Evolutionary conservation across 768 basidiomycete species (phyloP), one percentile per base, ranked within the genome.

Genomic region (Panaeolus papilionaceus): DNA sequence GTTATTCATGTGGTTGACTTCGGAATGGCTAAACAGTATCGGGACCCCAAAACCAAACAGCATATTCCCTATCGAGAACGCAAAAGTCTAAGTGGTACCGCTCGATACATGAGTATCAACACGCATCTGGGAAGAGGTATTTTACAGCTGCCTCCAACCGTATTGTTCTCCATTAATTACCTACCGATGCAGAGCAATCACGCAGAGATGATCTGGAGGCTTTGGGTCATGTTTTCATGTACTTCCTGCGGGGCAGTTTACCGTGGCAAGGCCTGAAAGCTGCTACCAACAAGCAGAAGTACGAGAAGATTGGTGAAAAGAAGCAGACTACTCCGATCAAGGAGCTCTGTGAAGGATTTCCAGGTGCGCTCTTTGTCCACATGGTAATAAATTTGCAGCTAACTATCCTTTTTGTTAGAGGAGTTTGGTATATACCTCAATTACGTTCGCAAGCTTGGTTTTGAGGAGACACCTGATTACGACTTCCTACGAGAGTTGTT

Each of bases 261-360:
- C 98, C 98, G 26, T 99, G 98, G 98, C 98, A 99, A 77, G 98
- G 98, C 66, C 87, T 99, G 67, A 99, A 99, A 82, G 98, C 98
- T 39, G 98, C 98, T 37, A 99, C 96, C 63, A 99, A 99, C 85
- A 99, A 99, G 84, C 98, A 99, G 79, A 95, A 99, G 85, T 99
- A 99, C 82, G 97, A 99, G 85, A 99, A 99, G 86, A 99, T 99
- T 78, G 97, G 97, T 70, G 97, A 99, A 85, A 99, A 99, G 91
- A 99, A 95, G 86, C 98, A 99, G 83, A 93, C 93, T 14, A 99
- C 98, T 37, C 92, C 93, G 7, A 98, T 99, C 79, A 97, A 95
- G 82, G 98, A 99, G 76, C 86, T 99, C 28, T 95, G 92, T 74
- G 98, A 99, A 73, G 94, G 95, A 66, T 96, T 92, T 83, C 97